Evolutionary conservation across 2,329 filamentous ascomycete species (phyloP), one percentile per base, ranked within the genome.

Genomic region (Fusarium virguliforme): DNA sequence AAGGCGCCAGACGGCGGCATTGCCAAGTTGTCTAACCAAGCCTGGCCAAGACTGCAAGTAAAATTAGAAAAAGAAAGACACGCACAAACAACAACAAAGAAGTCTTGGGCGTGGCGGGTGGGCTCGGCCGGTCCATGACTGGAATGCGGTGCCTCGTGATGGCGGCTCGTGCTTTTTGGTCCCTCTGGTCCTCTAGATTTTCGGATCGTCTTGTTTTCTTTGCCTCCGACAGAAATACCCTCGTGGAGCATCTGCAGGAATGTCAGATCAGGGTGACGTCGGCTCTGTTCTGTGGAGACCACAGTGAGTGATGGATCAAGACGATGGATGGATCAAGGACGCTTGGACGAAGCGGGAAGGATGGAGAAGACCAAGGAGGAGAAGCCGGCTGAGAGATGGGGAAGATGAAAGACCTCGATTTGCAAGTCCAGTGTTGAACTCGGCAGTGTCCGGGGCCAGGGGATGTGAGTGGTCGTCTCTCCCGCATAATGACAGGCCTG

Each of bases 61-160:
- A 73, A 73, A 73, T 73, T 73, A 73, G 70, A 73, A 72, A 41
- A 37, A 56, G 34, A 50, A 18, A 40, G 13, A 40, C 18, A 18
- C 18, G 18, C 18, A 18, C 18, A 18, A 18, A 18, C 18, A 18
- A 18, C n/a, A 22, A 30, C 15, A 18, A 30, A 64, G 37, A 18
- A 58, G 26, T n/a, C 32, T 18, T 38, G 40, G 37, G 51, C 43
- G 62, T 50, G 62, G 61, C 63, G 30, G 43, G 41, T 38, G 34
- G 65, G 53, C 38, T 56, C 35, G 43, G 32, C 55, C 26, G 56
- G 51, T 13, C 34, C 30, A 34, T 30, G 34, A 15, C 53, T 63
- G 65, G 56, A 15, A 50, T 50, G 64, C 26, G 40, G 55, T 22
- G 43, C 55, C 70, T 73, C 70, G 70, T 73, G 67, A 68, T 63